Percentiles rank a stretch among this genome's conserved stretches.
These are phyloP conservation scores for Ogataea ganodermae DNA, from an alignment of 805 yeast genomes.

Conservation along the genomic window DNA sequence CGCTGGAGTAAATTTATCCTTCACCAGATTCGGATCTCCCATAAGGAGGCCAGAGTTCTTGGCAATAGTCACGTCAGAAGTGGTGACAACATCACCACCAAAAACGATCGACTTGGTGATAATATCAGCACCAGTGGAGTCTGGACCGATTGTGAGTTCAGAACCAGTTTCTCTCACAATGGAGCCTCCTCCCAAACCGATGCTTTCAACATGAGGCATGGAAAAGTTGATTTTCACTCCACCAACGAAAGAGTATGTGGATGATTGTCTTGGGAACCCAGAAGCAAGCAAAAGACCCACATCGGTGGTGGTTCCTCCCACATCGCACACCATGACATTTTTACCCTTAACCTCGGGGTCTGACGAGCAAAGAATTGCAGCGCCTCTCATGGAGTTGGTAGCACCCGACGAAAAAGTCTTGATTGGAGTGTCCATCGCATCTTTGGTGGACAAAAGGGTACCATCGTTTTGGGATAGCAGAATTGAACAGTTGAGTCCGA, in stretches of 20 bases:
- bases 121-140: constrained; percentile 47
- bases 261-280: constrained; percentile 48
- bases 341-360: constrained; percentile 31
- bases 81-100: constrained; percentile 43
- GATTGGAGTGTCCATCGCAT: constrained; percentile 42
- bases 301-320: constrained; percentile 53
- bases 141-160: constrained; percentile 44
- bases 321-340: constrained; percentile 42
- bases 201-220: constrained; percentile 51
- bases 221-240: constrained; percentile 51
- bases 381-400: constrained; percentile 48
- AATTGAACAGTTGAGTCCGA: constrained; percentile 41
- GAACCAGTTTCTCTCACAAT: constrained; percentile 33
- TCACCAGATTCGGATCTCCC: constrained; percentile 2
- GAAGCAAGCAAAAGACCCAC: constrained; percentile 44
- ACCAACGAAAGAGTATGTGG: constrained; percentile 43
- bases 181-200: constrained; percentile 54
- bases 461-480: constrained; percentile 49
- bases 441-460: constrained; percentile 41
- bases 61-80: constrained; percentile 45
- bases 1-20: background rate
- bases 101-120: constrained; percentile 37
- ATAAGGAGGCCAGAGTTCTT: background rate
- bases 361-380: constrained; percentile 40
- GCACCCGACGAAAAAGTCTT: constrained; percentile 50